Percentiles rank a stretch among this genome's conserved stretches.
Conservation (phyloP, 768 basidiomycete genomes). For the Saitozyma sp. region DNA sequence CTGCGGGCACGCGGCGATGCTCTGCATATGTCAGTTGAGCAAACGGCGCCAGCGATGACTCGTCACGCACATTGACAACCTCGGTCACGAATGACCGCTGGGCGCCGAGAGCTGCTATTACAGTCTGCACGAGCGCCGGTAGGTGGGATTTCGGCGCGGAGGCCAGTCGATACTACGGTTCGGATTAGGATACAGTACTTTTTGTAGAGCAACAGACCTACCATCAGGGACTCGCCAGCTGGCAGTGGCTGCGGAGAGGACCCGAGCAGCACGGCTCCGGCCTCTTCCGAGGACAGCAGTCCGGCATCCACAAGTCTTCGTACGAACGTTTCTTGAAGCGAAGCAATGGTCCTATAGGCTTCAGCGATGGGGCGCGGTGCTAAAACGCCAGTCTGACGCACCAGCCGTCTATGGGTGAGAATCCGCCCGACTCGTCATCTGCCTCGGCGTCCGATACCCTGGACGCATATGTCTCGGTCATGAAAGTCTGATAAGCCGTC, state of each 20-base stretch:
- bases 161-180: conserved; percentile 23
- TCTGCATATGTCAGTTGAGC: conserved; percentile 2
- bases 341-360: conserved; percentile 12
- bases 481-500: conserved; percentile 6
- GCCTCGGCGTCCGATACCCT: conserved; percentile 15
- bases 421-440: conserved; percentile 30
- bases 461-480: conserved; percentile 2
- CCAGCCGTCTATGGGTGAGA: conserved; percentile 35
- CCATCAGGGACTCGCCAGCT: conserved; percentile 33
- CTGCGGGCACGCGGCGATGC: conserved; percentile 15
- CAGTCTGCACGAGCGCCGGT: conserved; percentile 17
- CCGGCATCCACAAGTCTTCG: conserved; percentile 20
- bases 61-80: conserved; percentile 15
- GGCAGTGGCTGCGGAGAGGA: not conserved
- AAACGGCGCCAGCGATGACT: not conserved
- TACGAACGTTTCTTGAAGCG: conserved; percentile 24
- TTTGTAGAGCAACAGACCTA: conserved; percentile 14
- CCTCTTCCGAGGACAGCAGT: conserved; percentile 14
- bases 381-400: conserved; percentile 10
- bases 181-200: not conserved
- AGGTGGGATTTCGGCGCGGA: conserved; percentile 20
- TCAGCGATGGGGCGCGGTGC: no score
- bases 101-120: conserved; percentile 22
- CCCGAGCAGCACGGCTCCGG: conserved; percentile 9
- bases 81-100: conserved; percentile 22